Base-by-base conservation (phyloP, 164 flowering plant genomes). In the Annona squamosa region DNA sequence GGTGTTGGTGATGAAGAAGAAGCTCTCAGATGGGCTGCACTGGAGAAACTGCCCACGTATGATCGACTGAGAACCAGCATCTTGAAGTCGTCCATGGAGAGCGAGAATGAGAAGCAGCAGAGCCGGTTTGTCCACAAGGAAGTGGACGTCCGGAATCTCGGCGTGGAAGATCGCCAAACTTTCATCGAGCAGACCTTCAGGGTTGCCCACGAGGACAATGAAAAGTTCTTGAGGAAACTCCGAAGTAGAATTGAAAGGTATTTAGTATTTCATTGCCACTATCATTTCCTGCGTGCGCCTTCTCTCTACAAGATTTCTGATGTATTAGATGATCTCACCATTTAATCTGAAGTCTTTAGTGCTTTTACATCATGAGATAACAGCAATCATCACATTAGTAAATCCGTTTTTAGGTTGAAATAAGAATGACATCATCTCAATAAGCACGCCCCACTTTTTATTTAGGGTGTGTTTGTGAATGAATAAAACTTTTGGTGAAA, bases 101-200 rank as follows among this genome's bases (percentile, higher is more conserved):
- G 63, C 12, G 90, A 87, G 1, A 71, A 59, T 67, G 77, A 79
- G 56, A 63, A 63, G 26, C 42, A 71, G 69, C 72, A 13, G n/a
- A 48, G 73, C 10, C 76, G 69, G 72, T 56, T 56, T 56, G 67
- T 70, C 1, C 91, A 85, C 52, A 86, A 79, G 68, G 89, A 87
- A 69, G 87, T 90, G 48, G 97, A 90, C 77, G 96, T 92, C 1
- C 67, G 86, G 63, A 92, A 85, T 41, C 87, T 94, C 2, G 93
- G 80, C 44, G 6, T 81, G 43, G 81, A 82, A 26, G 91, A 93
- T 2, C 62, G 87, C 10, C 91, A 89, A 45, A 71, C 71, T 3
- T 77, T 81, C 63, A 81, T 81, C 43, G 82, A 79, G 47, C 69
- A 76, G 66, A 67, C 72, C 1, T 79, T 81, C 17, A 79, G 64